Percentiles rank a stretch among this genome's conserved stretches.
phyloP scores from a whole-genome alignment of 2,329 filamentous ascomycete species.

The Beauveria varroae region DNA sequence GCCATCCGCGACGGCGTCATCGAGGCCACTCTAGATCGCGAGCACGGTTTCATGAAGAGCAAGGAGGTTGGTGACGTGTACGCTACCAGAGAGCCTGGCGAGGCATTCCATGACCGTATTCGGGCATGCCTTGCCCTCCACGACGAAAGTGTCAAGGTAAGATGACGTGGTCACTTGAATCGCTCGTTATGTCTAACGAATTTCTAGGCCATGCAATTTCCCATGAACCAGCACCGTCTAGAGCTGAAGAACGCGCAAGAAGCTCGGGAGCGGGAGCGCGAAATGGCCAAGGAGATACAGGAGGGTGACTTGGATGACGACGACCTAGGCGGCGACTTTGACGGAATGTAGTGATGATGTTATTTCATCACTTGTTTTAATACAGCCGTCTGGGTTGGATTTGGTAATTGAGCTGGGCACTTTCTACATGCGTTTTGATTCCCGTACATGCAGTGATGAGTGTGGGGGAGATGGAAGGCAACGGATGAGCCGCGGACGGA shows the following conservation, averaged over 20 bases:
- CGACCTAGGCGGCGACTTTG: slow-evolving; percentile 91
- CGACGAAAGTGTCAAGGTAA: slow-evolving; percentile 95
- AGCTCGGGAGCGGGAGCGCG: slow-evolving; percentile 89
- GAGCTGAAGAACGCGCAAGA: slow-evolving; percentile 98
- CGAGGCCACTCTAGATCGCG: slow-evolving; percentile 87
- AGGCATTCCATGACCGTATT: slow-evolving; percentile 97
- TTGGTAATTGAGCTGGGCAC: neutral
- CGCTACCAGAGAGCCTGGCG: slow-evolving; percentile 87
- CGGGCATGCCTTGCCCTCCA: slow-evolving; percentile 83
- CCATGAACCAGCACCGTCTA: slow-evolving; percentile 96
- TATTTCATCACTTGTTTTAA: neutral
- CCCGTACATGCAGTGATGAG: neutral
- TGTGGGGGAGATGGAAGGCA: neutral
- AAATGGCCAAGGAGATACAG: slow-evolving; percentile 98
- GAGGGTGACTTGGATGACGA: slow-evolving; percentile 96
- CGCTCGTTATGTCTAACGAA: slow-evolving; percentile 15
- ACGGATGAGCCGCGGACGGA: neutral
- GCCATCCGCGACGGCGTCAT: slow-evolving; percentile 97
- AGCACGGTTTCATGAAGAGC: slow-evolving; percentile 97
- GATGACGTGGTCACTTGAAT: slow-evolving; percentile 15
- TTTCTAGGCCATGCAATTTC: slow-evolving; percentile 86
- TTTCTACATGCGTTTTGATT: neutral
- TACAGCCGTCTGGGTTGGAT: neutral
- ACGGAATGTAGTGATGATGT: slow-evolving; percentile 65
- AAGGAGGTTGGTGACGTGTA: slow-evolving; percentile 96